Evolutionary conservation across 2,329 filamentous ascomycete genomes (phyloP), one percentile per base, ranked within the genome.

Genomic region (Arthrobotrys iridis): DNA sequence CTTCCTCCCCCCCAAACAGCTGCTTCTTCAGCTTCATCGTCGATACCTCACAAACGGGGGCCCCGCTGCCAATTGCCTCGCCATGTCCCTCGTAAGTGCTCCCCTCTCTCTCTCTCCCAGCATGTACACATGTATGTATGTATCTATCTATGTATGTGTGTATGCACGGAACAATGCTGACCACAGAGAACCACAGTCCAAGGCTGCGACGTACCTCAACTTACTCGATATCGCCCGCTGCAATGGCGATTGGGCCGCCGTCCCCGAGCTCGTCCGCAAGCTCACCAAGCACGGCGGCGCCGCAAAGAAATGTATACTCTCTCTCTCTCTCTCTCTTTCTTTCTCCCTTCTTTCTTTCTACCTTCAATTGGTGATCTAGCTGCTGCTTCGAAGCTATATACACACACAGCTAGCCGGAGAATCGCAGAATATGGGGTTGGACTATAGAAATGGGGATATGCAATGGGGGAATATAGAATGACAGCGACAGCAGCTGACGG

Each of bases 211-310:
- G 81, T 98, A 98, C 83, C 87, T 97, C 79, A 86, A 88, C 81
- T 88, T 89, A 83, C 88, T 99, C 80, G 92, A 98, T 82, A 87
- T 90, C 79, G 93, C 93, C 78, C 91, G 95, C 80, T 96, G 93
- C 83, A 89, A 94, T 80, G 93, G 91, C 60, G 90, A 89, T 82
- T 99, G 95, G 95, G 86, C 89, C 78, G 88, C 91, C 28, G 87
- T 98, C 28, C 92, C 92, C 24, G 94, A 98, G 84, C 87, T 96
- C 77, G 90, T 95, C 80, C 89, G 94, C 82, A 99, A 99, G 83
- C 87, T 98, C 80, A 91, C 91, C 80, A 98, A 99, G 83, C 94
- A 99, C 86, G 92, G 93, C 79, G 72, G 72, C 13, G 90, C 93
- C 41, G 88, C 91, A 76, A 88, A 92, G 82, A 88, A 88, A 83